These are phyloP conservation scores for Sherardia arvensis DNA, from an alignment of 257 asterid genomes.

Conservation along the genomic window DNA sequence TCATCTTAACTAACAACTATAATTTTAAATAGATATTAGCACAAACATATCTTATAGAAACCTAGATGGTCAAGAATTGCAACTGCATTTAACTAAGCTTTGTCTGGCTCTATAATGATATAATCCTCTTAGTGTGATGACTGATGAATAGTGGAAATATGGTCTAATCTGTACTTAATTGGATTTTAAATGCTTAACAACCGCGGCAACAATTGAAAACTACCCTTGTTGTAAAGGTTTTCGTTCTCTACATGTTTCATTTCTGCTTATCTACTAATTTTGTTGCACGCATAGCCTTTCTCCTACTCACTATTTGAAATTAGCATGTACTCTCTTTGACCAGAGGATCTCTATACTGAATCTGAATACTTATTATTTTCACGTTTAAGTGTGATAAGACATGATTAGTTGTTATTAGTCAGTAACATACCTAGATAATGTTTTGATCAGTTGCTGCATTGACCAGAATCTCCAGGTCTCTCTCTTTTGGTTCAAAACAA, in stretches of 20 bases:
- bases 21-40: not conserved
- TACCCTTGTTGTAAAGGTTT: not conserved
- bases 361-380: not conserved
- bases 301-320: not conserved
- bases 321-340: not conserved
- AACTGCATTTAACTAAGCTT: not conserved
- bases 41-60: not conserved
- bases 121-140: not conserved
- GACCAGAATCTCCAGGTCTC: conserved; percentile 68
- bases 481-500: conserved; percentile 76
- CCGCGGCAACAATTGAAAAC: not conserved
- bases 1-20: not conserved
- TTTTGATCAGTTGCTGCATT: not conserved
- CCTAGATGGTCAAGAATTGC: not conserved
- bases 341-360: not conserved
- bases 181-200: not conserved
- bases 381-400: not conserved
- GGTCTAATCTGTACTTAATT: not conserved
- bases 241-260: not conserved
- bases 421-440: not conserved
- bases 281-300: not conserved
- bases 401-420: not conserved
- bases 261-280: not conserved
- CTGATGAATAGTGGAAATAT: not conserved
- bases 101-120: not conserved